phyloP scores from a whole-genome alignment of 352 stramenopile genomes.

The Phytophthora vignae region DNA sequence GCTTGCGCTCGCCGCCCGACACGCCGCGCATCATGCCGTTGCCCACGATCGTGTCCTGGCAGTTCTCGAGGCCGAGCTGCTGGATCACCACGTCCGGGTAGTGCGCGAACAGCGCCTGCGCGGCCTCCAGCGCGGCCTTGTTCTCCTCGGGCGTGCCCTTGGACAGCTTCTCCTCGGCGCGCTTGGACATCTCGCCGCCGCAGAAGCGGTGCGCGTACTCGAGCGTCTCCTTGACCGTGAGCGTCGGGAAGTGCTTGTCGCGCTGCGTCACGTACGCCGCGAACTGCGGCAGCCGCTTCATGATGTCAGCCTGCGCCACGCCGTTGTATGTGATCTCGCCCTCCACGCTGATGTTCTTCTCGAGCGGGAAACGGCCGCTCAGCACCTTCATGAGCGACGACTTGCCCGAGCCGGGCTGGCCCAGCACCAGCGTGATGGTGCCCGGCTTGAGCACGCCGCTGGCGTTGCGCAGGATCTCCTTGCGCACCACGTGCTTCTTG shows the following conservation, averaged over 20 bases:
- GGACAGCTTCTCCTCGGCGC: conserved; percentile 50
- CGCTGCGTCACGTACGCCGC: conserved; percentile 55
- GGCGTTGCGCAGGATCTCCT: conserved; percentile 53
- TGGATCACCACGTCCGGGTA: conserved; percentile 44
- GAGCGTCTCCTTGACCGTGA: conserved; percentile 36
- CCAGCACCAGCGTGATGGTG: no score
- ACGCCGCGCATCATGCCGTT: conserved; percentile 44
- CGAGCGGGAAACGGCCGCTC: conserved; percentile 48
- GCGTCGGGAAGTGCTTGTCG: conserved; percentile 37
- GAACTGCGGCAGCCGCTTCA: conserved; percentile 46
- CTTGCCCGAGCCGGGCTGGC: neutral
- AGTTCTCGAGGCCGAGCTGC: no score
- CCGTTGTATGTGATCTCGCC: conserved; percentile 63
- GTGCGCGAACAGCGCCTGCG: conserved; percentile 23
- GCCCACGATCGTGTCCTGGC: no score
- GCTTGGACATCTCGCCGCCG: conserved; percentile 36
- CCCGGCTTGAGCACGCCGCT: conserved; percentile 44
- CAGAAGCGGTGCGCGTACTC: conserved; percentile 78
- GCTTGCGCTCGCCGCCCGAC: conserved; percentile 74
- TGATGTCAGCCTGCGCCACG: conserved; percentile 34
- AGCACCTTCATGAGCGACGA: conserved; percentile 39
- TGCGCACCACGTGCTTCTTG: conserved; percentile 52
- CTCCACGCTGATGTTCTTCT: conserved; percentile 46
- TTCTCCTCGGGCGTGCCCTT: conserved; percentile 50
- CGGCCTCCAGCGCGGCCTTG: conserved; percentile 31